Conservation (phyloP, 768 basidiomycete species). For the Phlebiopsis flavidoalba region DNA sequence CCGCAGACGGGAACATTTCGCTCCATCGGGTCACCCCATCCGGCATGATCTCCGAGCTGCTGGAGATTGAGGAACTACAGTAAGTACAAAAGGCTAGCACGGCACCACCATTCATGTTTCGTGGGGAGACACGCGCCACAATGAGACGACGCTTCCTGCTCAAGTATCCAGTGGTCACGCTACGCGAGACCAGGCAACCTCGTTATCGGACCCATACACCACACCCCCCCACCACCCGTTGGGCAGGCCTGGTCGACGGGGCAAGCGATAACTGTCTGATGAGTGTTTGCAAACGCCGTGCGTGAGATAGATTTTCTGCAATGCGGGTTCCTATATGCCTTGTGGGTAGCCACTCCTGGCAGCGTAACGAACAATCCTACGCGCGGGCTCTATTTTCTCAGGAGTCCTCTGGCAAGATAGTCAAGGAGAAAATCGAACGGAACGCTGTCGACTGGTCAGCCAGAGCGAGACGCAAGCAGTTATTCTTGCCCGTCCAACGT, state of each 20-base stretch:
- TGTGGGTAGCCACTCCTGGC: no score
- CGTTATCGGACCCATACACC: background rate
- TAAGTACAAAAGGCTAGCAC: background rate
- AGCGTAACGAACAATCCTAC: no score
- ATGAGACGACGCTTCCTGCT: background rate
- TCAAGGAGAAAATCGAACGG: no score
- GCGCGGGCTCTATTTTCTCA: no score
- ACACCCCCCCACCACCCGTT: no score
- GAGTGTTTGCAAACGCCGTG: background rate
- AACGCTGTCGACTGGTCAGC: background rate
- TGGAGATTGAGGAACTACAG: background rate
- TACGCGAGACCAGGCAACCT: background rate
- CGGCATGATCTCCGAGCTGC: background rate
- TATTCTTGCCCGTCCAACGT: constrained; percentile 21
- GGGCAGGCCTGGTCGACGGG: no score
- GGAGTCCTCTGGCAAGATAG: no score
- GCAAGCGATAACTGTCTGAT: no score
- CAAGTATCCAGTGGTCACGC: background rate
- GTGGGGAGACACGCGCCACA: background rate
- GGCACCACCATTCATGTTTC: no score
- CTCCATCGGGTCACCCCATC: background rate
- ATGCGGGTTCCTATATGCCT: constrained; percentile 1
- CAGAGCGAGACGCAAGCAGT: constrained; percentile 13
- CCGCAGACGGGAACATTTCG: background rate
- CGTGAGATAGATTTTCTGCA: background rate